phyloP scores from a whole-genome alignment of 345 rosid genomes.

The Durio zibethinus region DNA sequence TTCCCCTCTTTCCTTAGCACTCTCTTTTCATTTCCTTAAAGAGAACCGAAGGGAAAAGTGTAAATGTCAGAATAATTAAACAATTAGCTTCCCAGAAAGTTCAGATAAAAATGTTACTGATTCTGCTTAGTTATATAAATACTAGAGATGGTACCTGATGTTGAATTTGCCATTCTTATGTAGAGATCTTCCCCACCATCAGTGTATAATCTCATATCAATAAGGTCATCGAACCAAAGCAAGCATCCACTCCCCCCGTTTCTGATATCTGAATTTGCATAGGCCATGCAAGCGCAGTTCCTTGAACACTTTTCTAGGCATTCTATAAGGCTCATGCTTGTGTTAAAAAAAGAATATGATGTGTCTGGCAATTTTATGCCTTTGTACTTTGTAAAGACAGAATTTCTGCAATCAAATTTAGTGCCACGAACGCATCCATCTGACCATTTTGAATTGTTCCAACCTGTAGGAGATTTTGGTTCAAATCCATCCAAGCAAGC shows the following conservation, averaged over 20 bases:
- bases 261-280: constrained; percentile 33
- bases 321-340: constrained; percentile 23
- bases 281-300: constrained; percentile 54
- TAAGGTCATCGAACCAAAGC: constrained; percentile 43
- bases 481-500: constrained; percentile 36
- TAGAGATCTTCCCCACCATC: constrained; percentile 16
- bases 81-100: background rate
- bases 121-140: background rate
- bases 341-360: constrained; percentile 11
- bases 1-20: no score
- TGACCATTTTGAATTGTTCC: constrained; percentile 38
- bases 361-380: constrained; percentile 49
- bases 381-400: background rate
- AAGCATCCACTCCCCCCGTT: constrained; percentile 49
- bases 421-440: constrained; percentile 30
- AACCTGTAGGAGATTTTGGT: constrained; percentile 27
- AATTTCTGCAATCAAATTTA: background rate
- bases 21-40: no score
- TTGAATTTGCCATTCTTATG: constrained; percentile 15
- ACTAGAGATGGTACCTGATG: constrained; percentile 7
- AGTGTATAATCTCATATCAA: constrained; percentile 28
- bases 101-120: background rate
- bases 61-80: no score
- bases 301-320: constrained; percentile 31
- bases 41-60: no score